Conservation (phyloP, 345 rosid genomes). For the Eutrema heterophyllum region DNA sequence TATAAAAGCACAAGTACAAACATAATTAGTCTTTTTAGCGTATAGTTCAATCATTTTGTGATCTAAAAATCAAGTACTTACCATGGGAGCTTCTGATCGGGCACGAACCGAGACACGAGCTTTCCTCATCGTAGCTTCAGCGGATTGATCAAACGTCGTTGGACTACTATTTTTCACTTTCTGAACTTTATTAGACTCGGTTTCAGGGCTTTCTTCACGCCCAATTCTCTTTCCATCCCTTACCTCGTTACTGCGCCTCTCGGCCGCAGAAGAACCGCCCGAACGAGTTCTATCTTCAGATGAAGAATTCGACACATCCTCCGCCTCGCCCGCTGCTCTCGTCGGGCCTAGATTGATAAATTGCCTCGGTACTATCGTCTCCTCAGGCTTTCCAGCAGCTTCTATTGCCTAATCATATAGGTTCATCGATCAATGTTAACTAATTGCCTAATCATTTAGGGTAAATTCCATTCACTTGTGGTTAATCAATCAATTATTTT, state of each 20-base stretch:
- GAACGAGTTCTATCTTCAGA: constrained; percentile 81
- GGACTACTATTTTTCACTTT: constrained; percentile 42
- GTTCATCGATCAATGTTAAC: neutral
- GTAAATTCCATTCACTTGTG: neutral
- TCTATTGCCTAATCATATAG: constrained; percentile 39
- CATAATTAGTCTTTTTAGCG: neutral
- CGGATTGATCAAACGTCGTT: constrained; percentile 48
- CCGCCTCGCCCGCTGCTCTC: constrained; percentile 32
- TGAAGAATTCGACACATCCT: constrained; percentile 52
- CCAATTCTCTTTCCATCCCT: constrained; percentile 42
- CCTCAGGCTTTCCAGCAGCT: constrained; percentile 34
- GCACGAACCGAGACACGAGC: constrained; percentile 99
- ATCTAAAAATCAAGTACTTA: constrained; percentile 15
- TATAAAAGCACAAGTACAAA: neutral
- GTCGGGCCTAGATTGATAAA: constrained; percentile 59
- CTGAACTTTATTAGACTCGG: constrained; percentile 49
- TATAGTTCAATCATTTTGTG: neutral
- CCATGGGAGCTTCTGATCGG: constrained; percentile 98
- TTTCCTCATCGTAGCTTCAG: constrained; percentile 87
- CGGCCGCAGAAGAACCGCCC: constrained; percentile 32
- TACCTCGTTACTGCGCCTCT: constrained; percentile 27
- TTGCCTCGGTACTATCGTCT: constrained; percentile 53
- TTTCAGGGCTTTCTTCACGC: constrained; percentile 67
- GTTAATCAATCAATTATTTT: neutral
- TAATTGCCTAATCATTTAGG: neutral